phyloP scores from a whole-genome alignment of 371 early-diverging fungal species.

The Mortierella sp. region DNA sequence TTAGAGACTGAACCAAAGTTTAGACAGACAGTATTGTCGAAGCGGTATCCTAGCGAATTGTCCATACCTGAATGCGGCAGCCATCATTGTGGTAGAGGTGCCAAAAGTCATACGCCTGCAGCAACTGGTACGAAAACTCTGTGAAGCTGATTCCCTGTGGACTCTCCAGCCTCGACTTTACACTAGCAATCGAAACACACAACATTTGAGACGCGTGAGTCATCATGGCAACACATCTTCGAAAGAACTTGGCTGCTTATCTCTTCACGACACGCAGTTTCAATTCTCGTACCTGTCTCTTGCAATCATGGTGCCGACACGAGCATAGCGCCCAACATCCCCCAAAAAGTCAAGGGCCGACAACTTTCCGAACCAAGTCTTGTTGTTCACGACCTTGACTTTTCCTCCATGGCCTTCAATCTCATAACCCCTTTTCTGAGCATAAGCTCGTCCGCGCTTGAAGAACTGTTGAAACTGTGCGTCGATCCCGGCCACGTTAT shows the following conservation, averaged over 20 bases:
- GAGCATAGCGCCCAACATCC: conserved; percentile 81
- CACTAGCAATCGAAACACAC: conserved; percentile 59
- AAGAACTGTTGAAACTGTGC: conserved; percentile 82
- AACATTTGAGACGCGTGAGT: background rate
- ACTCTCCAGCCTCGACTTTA: conserved; percentile 82
- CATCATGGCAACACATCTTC: background rate
- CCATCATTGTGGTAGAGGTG: conserved; percentile 77
- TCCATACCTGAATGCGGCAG: conserved; percentile 78
- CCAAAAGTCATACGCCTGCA: conserved; percentile 96
- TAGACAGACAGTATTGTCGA: background rate
- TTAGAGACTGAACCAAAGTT: background rate
- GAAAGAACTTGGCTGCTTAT: background rate
- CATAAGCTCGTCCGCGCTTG: conserved; percentile 73
- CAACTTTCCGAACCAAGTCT: conserved; percentile 85
- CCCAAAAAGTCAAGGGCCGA: conserved; percentile 86
- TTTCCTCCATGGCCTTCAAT: conserved; percentile 29
- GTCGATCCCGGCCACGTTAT: conserved; percentile 80
- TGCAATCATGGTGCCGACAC: conserved; percentile 90
- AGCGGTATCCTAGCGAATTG: background rate
- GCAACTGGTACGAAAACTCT: conserved; percentile 95
- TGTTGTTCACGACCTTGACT: conserved; percentile 84
- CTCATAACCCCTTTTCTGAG: conserved; percentile 61
- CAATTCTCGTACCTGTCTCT: conserved; percentile 78
- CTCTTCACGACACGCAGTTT: background rate
- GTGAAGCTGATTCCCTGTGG: conserved; percentile 94